Percentiles rank a stretch among this genome's conserved stretches.
phyloP scores from a whole-genome alignment of 2,329 filamentous ascomycete species.

The Colletotrichum spaethianum region DNA sequence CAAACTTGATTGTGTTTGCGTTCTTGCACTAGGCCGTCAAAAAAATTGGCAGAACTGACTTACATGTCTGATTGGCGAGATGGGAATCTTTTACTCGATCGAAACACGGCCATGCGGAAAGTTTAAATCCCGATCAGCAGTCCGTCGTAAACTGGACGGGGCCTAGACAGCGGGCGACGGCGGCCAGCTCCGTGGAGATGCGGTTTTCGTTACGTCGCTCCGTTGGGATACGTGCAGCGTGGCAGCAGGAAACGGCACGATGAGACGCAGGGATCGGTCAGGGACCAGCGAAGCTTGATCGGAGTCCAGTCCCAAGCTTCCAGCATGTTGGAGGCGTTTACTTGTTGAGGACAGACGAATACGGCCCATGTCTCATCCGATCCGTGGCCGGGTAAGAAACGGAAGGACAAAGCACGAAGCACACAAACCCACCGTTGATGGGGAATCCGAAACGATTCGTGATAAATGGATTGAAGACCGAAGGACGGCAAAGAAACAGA shows the following conservation, averaged over 20 bases:
- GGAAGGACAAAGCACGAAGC: conserved; percentile 7
- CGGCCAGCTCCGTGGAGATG: conserved; percentile 33
- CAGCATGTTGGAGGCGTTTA: neutral
- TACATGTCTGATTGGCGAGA: conserved; percentile 13
- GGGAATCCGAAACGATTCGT: conserved; percentile 2
- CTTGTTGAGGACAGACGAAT: neutral
- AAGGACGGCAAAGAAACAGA: conserved; percentile 13
- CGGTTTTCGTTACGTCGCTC: conserved; percentile 33
- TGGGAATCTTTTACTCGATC: conserved; percentile 29
- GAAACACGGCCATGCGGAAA: conserved; percentile 11
- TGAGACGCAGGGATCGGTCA: conserved; percentile 25
- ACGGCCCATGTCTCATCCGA: conserved; percentile 1
- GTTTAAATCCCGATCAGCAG: conserved; percentile 1
- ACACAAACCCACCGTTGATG: neutral
- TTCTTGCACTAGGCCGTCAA: neutral
- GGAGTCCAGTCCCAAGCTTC: conserved; percentile 5
- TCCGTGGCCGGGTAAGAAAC: neutral
- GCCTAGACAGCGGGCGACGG: neutral
- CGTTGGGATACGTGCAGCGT: neutral
- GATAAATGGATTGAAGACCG: neutral
- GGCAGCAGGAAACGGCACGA: conserved; percentile 7
- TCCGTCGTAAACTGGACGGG: neutral
- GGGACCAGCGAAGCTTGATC: conserved; percentile 34
- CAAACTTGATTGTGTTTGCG: neutral
- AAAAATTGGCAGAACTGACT: neutral